Conservation (phyloP, 176 grass and related monocot species). For the Phoenix dactylifera region DNA sequence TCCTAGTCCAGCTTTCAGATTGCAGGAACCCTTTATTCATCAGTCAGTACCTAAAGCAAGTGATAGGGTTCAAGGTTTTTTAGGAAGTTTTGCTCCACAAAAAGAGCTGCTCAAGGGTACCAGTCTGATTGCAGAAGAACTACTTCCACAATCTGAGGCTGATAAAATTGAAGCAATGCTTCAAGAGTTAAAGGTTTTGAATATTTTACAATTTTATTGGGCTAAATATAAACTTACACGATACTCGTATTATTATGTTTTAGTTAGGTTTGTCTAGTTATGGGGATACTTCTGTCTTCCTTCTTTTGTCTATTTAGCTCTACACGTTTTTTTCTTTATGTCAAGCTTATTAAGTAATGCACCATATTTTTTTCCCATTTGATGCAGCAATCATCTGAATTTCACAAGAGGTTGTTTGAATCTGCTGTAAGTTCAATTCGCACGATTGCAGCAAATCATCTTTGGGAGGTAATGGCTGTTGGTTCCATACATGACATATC, state of each 20-base stretch:
- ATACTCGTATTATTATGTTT: not conserved
- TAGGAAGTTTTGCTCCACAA: constrained; percentile 24
- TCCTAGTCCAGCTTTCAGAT: constrained; percentile 58
- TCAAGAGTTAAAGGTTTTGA: constrained; percentile 70
- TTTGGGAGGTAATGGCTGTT: constrained; percentile 65
- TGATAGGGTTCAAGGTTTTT: constrained; percentile 50
- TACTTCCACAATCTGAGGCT: constrained; percentile 84
- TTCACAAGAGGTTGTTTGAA: constrained; percentile 92
- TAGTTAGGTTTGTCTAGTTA: no score
- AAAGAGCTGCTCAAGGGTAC: constrained; percentile 41
- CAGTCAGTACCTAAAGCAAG: constrained; percentile 42
- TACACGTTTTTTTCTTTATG: no score
- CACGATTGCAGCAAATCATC: constrained; percentile 89
- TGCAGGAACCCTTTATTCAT: constrained; percentile 45
- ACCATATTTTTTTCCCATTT: constrained; percentile 18
- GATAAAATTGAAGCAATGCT: constrained; percentile 92
- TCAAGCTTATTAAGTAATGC: no score
- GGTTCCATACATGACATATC: not conserved
- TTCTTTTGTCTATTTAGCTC: no score
- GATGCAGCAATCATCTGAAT: constrained; percentile 82
- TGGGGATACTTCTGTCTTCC: no score
- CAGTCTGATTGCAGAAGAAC: constrained; percentile 61
- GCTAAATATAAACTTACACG: not conserved
- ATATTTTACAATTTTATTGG: constrained; percentile 1
- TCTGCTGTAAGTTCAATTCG: constrained; percentile 85